Evolutionary conservation across 139 green algal genomes (phyloP).

Genomic region (Chlamydomonas applanata): DNA sequence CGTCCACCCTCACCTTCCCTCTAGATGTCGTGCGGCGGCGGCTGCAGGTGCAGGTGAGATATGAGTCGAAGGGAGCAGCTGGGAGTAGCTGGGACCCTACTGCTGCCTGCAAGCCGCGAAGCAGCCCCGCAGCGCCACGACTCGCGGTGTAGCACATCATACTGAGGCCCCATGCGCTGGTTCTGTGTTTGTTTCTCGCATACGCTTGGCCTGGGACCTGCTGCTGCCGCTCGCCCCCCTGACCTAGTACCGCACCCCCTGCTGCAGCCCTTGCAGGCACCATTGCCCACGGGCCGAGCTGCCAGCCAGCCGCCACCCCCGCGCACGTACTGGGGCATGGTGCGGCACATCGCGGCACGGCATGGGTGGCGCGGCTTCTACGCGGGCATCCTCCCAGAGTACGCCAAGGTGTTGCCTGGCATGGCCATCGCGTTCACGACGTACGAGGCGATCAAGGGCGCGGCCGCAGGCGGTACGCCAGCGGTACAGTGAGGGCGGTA

Average conservation of each 20-base stretch:
- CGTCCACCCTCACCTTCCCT: constrained; percentile 84
- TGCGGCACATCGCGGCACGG: neutral
- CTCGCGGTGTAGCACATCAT: neutral
- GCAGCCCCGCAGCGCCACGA: neutral
- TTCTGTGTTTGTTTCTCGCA: neutral
- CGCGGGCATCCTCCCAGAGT: constrained; percentile 84
- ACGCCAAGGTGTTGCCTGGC: constrained; percentile 87
- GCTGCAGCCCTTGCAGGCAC: no score
- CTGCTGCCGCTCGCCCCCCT: no score
- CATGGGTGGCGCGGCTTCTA: constrained; percentile 74
- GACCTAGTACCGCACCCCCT: no score
- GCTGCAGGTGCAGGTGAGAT: constrained; percentile 65
- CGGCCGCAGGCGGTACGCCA: no score
- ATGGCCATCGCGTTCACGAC: constrained; percentile 88
- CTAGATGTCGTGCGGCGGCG: constrained; percentile 83
- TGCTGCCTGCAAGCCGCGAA: neutral
- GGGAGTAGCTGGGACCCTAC: neutral
- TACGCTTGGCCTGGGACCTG: no score
- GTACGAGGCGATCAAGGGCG: constrained; percentile 79
- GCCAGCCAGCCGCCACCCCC: neutral
- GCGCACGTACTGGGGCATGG: neutral
- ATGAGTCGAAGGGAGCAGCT: no score
- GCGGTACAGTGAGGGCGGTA: no score
- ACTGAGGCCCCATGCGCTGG: neutral
- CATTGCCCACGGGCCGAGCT: no score